Conservation (phyloP, 306 rosid species). For the Trifolium repens region DNA sequence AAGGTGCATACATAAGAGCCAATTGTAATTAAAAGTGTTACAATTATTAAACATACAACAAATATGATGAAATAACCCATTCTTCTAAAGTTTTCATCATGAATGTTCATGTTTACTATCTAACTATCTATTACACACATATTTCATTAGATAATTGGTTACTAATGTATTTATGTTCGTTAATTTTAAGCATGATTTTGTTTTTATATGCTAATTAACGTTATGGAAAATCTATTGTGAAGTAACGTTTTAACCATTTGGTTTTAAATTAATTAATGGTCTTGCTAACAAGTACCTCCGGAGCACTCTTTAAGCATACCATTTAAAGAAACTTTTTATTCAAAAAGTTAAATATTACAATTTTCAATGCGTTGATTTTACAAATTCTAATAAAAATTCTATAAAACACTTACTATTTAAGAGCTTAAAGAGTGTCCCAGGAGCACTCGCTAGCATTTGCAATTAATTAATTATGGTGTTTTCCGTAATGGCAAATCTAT, state of each 20-base stretch:
- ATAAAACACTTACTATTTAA: too few relatives aligned
- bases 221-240: constrained; percentile 21
- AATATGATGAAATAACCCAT: constrained; percentile 10
- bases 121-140: background rate
- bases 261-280: background rate
- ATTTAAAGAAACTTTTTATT: too few relatives aligned
- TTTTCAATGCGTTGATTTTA: too few relatives aligned
- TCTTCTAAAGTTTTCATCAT: constrained; percentile 27
- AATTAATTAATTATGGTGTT: background rate
- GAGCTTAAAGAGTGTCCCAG: too few relatives aligned
- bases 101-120: constrained; percentile 18
- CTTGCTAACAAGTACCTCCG: too few relatives aligned
- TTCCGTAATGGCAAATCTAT: constrained; percentile 39
- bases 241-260: constrained; percentile 2
- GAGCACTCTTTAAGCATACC: too few relatives aligned
- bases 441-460: too few relatives aligned
- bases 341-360: too few relatives aligned
- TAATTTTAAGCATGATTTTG: constrained; percentile 9
- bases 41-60: constrained; percentile 5
- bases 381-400: too few relatives aligned
- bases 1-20: constrained; percentile 20
- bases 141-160: constrained; percentile 4
- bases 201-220: constrained; percentile 9
- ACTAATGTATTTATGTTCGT: background rate
- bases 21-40: constrained; percentile 25